These are phyloP conservation scores for Ciborinia camelliae DNA, from an alignment of 2,329 filamentous ascomycete species.

Conservation along the genomic window DNA sequence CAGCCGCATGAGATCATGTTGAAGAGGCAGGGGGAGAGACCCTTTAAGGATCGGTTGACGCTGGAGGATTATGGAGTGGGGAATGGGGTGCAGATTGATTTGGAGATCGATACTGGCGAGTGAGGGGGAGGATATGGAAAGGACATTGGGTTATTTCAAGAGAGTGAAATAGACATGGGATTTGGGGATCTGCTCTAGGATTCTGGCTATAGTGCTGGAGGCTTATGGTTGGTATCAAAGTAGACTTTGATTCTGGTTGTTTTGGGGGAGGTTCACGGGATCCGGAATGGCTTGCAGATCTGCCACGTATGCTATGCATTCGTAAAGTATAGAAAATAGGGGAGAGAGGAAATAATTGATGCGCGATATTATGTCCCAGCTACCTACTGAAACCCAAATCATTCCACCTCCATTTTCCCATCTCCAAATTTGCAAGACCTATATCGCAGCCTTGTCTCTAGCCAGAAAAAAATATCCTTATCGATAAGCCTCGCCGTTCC, in stretches of 20 bases:
- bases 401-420: not conserved
- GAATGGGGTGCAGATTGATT: slow-evolving; percentile 64
- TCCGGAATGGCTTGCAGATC: slow-evolving; percentile 10
- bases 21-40: slow-evolving; percentile 85
- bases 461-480: not conserved
- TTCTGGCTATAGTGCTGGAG: not conserved
- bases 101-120: slow-evolving; percentile 40
- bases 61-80: slow-evolving; percentile 92
- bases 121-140: slow-evolving; percentile 21
- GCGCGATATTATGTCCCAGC: not conserved
- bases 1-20: slow-evolving; percentile 89
- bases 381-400: not conserved
- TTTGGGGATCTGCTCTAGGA: not conserved
- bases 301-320: slow-evolving; percentile 17
- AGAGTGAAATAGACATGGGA: not conserved
- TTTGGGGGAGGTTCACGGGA: not conserved
- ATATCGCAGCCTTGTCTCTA: not conserved
- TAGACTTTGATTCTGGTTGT: not conserved
- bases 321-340: not conserved
- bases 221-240: not conserved
- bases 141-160: too few relatives aligned
- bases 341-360: not conserved
- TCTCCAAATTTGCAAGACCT: not conserved
- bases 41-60: slow-evolving; percentile 87
- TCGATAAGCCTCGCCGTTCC: slow-evolving; percentile 14